These are phyloP conservation scores for Pseudopyricularia cyperi DNA, from an alignment of 2,329 filamentous ascomycete species.

Conservation along the genomic window DNA sequence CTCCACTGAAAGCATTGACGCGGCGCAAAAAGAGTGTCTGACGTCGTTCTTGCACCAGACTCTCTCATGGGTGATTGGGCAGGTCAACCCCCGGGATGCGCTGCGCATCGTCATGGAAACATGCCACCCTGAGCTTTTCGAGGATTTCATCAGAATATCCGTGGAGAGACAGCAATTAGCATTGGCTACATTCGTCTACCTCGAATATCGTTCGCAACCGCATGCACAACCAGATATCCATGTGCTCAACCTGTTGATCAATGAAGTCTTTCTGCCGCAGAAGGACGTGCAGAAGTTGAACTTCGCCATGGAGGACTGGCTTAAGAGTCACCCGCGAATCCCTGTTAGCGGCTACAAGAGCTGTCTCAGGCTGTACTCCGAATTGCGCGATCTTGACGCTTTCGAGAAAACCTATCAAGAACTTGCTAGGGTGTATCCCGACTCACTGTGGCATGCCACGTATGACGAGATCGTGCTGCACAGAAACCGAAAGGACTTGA, in stretches of 20 bases:
- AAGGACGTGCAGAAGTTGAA: constrained; percentile 26
- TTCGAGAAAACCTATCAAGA: constrained; percentile 32
- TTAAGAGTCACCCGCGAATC: constrained; percentile 23
- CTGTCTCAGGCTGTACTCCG: constrained; percentile 35
- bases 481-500: constrained; percentile 52
- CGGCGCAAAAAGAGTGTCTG: neutral
- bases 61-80: neutral
- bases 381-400: constrained; percentile 29
- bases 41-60: neutral
- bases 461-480: constrained; percentile 58
- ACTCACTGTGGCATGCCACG: constrained; percentile 22
- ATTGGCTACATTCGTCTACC: constrained; percentile 28
- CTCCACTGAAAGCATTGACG: neutral
- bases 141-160: constrained; percentile 25
- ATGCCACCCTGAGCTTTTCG: constrained; percentile 25
- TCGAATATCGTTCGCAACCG: constrained; percentile 28
- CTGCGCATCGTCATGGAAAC: constrained; percentile 25
- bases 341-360: constrained; percentile 32
- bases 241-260: constrained; percentile 31
- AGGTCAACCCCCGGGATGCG: constrained; percentile 11
- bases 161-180: constrained; percentile 14
- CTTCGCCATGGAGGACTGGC: constrained; percentile 35
- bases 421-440: constrained; percentile 21
- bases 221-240: constrained; percentile 20
- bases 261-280: constrained; percentile 22